phyloP scores from a whole-genome alignment of 2,329 filamentous ascomycete genomes.

The Diplodia intermedia region DNA sequence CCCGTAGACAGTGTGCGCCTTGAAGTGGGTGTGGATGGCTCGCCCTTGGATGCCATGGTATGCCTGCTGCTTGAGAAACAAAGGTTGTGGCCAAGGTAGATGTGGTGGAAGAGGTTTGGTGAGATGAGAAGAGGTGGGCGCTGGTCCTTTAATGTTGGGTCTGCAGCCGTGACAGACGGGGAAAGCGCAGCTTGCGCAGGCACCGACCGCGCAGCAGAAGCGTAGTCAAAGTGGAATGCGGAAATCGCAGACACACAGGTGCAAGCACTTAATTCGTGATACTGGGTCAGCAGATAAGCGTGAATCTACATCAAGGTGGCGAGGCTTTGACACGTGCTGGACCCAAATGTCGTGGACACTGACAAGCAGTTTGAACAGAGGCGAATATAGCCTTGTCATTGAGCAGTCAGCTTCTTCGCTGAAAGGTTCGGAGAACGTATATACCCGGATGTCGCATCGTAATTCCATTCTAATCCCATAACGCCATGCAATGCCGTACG shows the following conservation, averaged over 20 bases:
- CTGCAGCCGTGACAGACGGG: background rate
- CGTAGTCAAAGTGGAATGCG: background rate
- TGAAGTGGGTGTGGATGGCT: background rate
- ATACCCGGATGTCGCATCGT: conserved; percentile 21
- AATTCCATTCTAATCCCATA: background rate
- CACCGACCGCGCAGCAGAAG: background rate
- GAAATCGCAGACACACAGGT: background rate
- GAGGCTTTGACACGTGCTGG: no score
- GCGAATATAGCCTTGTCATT: background rate
- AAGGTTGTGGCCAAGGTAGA: background rate
- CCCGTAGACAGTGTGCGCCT: background rate
- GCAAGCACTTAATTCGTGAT: background rate
- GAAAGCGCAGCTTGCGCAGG: background rate
- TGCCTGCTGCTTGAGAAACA: background rate
- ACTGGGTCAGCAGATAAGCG: background rate
- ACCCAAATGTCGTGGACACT: no score
- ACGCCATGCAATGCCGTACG: conserved; percentile 17
- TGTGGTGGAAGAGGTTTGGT: background rate
- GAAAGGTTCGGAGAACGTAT: background rate
- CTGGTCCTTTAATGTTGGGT: background rate
- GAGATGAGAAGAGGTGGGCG: background rate
- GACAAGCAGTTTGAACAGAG: no score
- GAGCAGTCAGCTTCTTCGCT: background rate
- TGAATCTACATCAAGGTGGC: background rate
- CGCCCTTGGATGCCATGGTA: background rate